Base-by-base conservation (phyloP, 1,139 yeast species). In the Hansenula lynferdii region DNA sequence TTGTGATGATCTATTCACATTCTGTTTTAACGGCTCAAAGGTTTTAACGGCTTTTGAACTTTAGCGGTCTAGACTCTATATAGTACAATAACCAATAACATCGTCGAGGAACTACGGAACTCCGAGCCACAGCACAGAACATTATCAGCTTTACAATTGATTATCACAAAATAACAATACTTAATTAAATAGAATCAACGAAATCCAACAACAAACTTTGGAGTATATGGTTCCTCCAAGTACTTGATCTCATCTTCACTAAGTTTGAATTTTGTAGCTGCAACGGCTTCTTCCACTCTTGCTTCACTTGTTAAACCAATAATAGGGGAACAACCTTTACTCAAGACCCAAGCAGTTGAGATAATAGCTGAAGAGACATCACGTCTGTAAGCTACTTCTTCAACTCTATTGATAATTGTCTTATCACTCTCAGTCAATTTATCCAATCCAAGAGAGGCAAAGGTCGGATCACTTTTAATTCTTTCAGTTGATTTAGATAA, bases 221-320 rank as follows among this genome's bases (percentile, higher is more conserved):
- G 64, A 19, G 41, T 44, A 44, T 77, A 77, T 5, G 73, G 70
- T 38, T 69, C 77, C 48, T 77, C 83, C 46, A 77, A 59, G 47
- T 62, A 71, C 34, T 54, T 47, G 19, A 62, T 46, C 31, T 77
- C 81, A 19, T 72, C 72, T 3, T 62, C 65, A 7, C 75, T 56
- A 21, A 80, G 60, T 39, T 62, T 51, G 37, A 77, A 51, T 16
- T 59, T 53, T 21, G 70, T 48, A 2, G 81, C 77, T 9, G 51
- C 58, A 14, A 77, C 39, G 3, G 75, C 73, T 48, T 79, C 84
- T 23, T 73, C 75, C 19, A 80, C 68, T 45, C 85, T 63, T 45
- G 64, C 67, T 8, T 60, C 60, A 21, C 69, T 67, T 43, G 60
- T 69, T 38, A 80, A 54, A 0, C 85, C 86, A 11, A 80, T 71